Conservation (phyloP, 208 protist species). For the Porcisia deanei region DNA sequence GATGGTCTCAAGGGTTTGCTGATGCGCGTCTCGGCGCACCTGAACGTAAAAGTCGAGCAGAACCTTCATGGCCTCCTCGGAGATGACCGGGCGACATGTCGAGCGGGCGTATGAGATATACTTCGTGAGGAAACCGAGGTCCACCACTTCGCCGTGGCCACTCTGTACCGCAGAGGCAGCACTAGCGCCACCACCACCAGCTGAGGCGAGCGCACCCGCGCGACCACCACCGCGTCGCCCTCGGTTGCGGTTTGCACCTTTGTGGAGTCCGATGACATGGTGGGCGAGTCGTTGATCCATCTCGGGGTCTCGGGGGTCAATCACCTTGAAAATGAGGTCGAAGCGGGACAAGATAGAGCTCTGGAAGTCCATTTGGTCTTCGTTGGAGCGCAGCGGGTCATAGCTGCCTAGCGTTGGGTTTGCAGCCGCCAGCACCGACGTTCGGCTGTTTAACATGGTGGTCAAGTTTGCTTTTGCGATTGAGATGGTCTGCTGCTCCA, state of each 20-base stretch:
- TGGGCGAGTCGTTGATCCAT: conserved; percentile 93
- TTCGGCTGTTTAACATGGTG: conserved; percentile 99
- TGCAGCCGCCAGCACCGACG: conserved; percentile 99
- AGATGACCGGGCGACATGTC: conserved; percentile 92
- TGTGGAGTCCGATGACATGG: conserved; percentile 97
- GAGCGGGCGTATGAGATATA: conserved; percentile 95
- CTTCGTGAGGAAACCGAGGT: conserved; percentile 92
- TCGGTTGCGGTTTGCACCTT: conserved; percentile 62
- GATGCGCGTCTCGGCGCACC: conserved; percentile 84
- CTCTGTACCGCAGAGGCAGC: conserved; percentile 6
- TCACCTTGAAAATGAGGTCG: conserved; percentile 99
- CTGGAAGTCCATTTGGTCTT: conserved; percentile 96
- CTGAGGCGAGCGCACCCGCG: conserved; percentile 46
- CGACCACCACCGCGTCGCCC: conserved; percentile 11
- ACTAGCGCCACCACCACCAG: conserved; percentile 32
- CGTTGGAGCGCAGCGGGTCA: conserved; percentile 87
- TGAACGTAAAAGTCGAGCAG: conserved; percentile 97
- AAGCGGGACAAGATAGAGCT: conserved; percentile 99
- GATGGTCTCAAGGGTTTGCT: conserved; percentile 70
- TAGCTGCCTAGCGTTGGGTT: conserved; percentile 98
- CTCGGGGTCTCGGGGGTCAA: conserved; percentile 96
- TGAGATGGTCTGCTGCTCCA: conserved; percentile 99
- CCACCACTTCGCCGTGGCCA: conserved; percentile 33
- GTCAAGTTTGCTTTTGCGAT: conserved; percentile 99
- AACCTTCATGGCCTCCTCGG: conserved; percentile 88